phyloP scores from a whole-genome alignment of 768 basidiomycete genomes.

The Russula emetica region DNA sequence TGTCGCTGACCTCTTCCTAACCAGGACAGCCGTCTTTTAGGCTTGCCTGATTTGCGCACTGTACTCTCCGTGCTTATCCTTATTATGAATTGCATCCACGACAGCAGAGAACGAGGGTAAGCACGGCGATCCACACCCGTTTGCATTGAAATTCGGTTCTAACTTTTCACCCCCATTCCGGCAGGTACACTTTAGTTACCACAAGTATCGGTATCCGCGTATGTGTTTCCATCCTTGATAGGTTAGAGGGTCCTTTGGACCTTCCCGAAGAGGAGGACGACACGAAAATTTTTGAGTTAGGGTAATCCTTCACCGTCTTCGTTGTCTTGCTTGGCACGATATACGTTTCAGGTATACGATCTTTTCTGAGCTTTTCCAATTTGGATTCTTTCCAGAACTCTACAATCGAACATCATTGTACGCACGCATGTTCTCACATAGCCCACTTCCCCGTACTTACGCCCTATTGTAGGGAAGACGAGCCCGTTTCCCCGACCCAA shows the following conservation, averaged over 20 bases:
- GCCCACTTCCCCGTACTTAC: not conserved
- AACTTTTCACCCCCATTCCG: slow-evolving; percentile 10
- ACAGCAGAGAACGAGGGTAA: slow-evolving; percentile 17
- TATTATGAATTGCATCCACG: slow-evolving; percentile 24
- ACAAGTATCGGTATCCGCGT: slow-evolving; percentile 58
- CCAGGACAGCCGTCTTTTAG: slow-evolving; percentile 43
- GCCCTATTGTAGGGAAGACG: slow-evolving; percentile 47
- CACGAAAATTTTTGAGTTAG: slow-evolving; percentile 70
- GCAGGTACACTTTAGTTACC: slow-evolving; percentile 50
- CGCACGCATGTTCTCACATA: not conserved
- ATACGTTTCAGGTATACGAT: slow-evolving; percentile 23
- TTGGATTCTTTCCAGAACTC: slow-evolving; percentile 25
- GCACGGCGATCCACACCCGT: slow-evolving; percentile 11
- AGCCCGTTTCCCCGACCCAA: slow-evolving; percentile 79
- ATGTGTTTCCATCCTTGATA: slow-evolving; percentile 64
- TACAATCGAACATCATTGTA: slow-evolving; percentile 24
- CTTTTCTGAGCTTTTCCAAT: slow-evolving; percentile 24
- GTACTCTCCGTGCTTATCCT: slow-evolving; percentile 23
- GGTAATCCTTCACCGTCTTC: slow-evolving; percentile 40
- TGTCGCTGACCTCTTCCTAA: slow-evolving; percentile 7
- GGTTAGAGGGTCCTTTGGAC: slow-evolving; percentile 67
- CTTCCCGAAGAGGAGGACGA: slow-evolving; percentile 59
- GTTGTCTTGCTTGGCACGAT: slow-evolving; percentile 11
- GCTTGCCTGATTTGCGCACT: slow-evolving; percentile 22
- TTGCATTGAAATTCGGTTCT: not conserved